phyloP scores from a whole-genome alignment of 352 stramenopile species.

The Thalassiosira sp. region DNA sequence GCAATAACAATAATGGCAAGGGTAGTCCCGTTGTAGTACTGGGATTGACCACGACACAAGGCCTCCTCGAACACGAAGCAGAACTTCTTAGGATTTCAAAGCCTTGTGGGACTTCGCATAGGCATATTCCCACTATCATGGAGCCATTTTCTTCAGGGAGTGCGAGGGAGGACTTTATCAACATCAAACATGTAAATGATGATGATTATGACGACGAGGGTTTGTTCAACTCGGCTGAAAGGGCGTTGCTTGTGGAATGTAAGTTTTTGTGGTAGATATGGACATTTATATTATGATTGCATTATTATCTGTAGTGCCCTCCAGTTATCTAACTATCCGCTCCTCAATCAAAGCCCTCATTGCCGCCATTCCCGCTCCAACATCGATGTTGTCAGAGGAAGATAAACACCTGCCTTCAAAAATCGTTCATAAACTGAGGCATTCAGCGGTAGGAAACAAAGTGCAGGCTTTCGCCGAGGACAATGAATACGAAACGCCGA shows the following conservation, averaged over 20 bases:
- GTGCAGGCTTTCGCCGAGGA: neutral
- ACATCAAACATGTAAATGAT: conserved; percentile 19
- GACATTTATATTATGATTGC: no score
- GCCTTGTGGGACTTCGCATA: conserved; percentile 23
- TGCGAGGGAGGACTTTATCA: conserved; percentile 54
- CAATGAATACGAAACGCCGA: neutral
- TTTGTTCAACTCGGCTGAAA: conserved; percentile 50
- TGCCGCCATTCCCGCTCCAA: conserved; percentile 26
- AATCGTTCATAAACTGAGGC: neutral
- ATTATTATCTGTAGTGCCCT: no score
- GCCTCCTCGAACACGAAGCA: conserved; percentile 58
- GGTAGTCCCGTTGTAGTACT: conserved; percentile 28
- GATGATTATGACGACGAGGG: conserved; percentile 42
- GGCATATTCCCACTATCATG: conserved; percentile 43
- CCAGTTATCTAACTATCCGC: no score
- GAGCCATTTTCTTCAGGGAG: conserved; percentile 56
- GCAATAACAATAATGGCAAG: conserved; percentile 1
- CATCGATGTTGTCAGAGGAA: conserved; percentile 15
- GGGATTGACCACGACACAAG: conserved; percentile 55
- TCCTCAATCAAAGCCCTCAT: no score
- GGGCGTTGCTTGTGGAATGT: conserved; percentile 34
- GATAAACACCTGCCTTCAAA: neutral
- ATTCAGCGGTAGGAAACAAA: neutral
- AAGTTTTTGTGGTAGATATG: no score
- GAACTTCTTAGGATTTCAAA: conserved; percentile 58